Conservation (phyloP, 352 stramenopile genomes). For the Phytopythium helicoides region DNA sequence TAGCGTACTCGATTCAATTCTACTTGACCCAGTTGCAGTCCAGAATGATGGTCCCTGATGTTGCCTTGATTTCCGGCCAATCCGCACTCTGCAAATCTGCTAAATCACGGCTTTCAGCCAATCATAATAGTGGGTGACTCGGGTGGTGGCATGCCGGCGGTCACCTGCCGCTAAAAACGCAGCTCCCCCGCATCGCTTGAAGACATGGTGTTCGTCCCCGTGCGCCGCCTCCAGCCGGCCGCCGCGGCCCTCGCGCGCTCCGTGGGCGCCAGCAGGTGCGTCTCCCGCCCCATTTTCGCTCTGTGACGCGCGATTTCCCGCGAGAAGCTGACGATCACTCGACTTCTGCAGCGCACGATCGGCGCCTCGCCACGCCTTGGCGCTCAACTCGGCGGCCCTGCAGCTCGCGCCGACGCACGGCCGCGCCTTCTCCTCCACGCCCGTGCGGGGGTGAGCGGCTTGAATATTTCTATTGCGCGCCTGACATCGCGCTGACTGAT, state of each 20-base stretch:
- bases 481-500: background rate
- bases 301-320: no score
- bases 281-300: background rate
- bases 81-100: no score
- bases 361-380: constrained; percentile 3
- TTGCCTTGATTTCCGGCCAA: no score
- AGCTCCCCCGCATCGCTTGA: constrained; percentile 7
- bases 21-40: background rate
- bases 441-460: constrained; percentile 33
- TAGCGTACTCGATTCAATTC: no score
- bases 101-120: background rate
- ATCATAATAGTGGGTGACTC: no score
- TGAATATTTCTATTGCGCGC: no score
- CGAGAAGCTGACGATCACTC: background rate
- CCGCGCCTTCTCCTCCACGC: constrained; percentile 63
- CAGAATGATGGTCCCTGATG: background rate
- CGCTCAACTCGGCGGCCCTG: constrained; percentile 18
- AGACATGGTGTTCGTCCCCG: constrained; percentile 53
- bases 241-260: constrained; percentile 28
- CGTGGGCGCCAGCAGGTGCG: constrained; percentile 19
- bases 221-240: constrained; percentile 61
- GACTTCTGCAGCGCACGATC: background rate
- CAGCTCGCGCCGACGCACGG: constrained; percentile 46
- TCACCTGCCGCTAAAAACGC: background rate
- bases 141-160: no score